A percentile compares a stretch with the other conserved stretches of the same genome.
Evolutionary conservation across 345 rosid species (phyloP).

Genomic region (Salix arbutifolia): DNA sequence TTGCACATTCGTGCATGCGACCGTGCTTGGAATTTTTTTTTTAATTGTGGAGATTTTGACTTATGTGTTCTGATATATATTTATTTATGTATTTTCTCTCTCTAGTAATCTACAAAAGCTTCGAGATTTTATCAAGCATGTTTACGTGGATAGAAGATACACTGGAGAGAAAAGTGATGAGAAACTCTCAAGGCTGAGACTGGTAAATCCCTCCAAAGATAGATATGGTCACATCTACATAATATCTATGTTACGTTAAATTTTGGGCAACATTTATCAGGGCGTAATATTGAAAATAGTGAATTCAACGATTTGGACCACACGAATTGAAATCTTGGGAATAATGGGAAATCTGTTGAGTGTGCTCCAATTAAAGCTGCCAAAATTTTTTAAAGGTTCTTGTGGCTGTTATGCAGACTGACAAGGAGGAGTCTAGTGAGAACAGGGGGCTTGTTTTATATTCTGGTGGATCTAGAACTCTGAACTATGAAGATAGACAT

Average conservation of each 20-base stretch:
- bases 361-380: neutral
- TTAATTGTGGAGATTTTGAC: neutral
- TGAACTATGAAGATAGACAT: constrained; percentile 34
- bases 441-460: constrained; percentile 34
- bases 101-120: constrained; percentile 67
- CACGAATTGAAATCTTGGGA: neutral
- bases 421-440: constrained; percentile 37
- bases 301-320: neutral
- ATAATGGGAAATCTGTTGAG: neutral
- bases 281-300: neutral
- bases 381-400: constrained; percentile 1
- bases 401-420: constrained; percentile 33
- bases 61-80: constrained; percentile 16
- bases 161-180: constrained; percentile 44
- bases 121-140: constrained; percentile 75
- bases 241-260: neutral
- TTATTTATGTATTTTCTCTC: neutral
- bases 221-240: neutral
- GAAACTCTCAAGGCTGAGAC: constrained; percentile 38
- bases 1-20: neutral
- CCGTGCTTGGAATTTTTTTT: neutral
- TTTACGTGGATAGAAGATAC: constrained; percentile 72
- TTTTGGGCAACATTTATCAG: neutral
- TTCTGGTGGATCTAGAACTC: constrained; percentile 41
- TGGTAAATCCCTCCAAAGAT: constrained; percentile 36